Conservation (phyloP, 2,329 filamentous ascomycete genomes). For the Arthrinium phaeospermum region DNA sequence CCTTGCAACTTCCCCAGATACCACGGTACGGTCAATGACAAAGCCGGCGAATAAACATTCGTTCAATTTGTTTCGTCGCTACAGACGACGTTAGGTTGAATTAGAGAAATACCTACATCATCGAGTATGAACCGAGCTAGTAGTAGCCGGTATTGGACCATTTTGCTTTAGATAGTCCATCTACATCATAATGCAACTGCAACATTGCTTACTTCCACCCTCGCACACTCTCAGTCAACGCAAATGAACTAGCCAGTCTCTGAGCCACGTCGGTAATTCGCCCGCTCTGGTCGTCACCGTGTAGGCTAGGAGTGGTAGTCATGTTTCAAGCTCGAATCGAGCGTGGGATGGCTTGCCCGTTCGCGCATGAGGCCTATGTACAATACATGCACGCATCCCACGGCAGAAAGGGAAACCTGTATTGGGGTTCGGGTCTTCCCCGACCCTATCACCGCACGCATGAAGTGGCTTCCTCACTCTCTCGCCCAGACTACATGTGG, state of each 20-base stretch:
- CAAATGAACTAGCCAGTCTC: not conserved
- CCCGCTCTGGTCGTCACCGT: constrained; percentile 12
- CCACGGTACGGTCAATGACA: not conserved
- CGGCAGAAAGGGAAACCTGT: not conserved
- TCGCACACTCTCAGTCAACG: not conserved
- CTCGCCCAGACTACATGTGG: not conserved
- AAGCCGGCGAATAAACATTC: not conserved
- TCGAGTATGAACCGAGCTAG: not conserved
- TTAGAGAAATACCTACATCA: not conserved
- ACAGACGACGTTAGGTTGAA: not conserved
- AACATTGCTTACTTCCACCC: not conserved
- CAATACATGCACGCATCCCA: constrained; percentile 13
- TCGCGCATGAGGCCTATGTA: not conserved
- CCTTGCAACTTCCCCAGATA: constrained; percentile 19
- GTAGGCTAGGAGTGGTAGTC: constrained; percentile 4
- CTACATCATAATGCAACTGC: not conserved
- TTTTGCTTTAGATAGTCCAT: not conserved
- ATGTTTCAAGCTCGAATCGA: constrained; percentile 9
- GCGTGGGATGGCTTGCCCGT: constrained; percentile 9
- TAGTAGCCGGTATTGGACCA: not conserved
- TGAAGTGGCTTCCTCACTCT: not conserved
- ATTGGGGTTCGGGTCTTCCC: constrained; percentile 9
- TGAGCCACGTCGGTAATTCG: not conserved
- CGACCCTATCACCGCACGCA: constrained; percentile 15
- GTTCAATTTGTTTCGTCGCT: not conserved